Base-by-base conservation (phyloP, 108 stramenopile genomes). In the Cyclotella sp. region DNA sequence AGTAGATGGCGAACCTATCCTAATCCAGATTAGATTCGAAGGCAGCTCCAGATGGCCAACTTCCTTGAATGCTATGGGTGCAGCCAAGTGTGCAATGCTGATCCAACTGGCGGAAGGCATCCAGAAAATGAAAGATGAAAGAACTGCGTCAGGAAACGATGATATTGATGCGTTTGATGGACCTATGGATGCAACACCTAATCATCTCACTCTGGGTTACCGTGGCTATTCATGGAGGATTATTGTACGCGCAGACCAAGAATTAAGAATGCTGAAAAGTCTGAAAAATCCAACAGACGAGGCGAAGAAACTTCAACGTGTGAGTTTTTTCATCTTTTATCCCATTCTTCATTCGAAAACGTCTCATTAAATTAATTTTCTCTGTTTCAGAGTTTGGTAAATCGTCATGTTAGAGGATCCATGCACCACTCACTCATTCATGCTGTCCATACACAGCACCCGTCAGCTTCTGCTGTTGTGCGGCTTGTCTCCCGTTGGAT, bases 71-170 rank as follows among this genome's bases (percentile, higher is more conserved):
- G 92, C 95, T 9, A 95, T 95, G 75, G 90, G 89, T 39, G 95
- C 95, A 26, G 95, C 95, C 3, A 95, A 95, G 69, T 92, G 91
- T 47, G 95, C 95, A 58, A 93, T 95, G 91, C 74, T 95, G 18
- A 66, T 92, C 40, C 90, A 91, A 68, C 66, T 95, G 22, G 90
- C 88, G 11, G 87, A 93, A 24, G 90, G 88, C 0, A 92, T 95
- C 55, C 90, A 95, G 68, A 72, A 73, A 34, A 80, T 90, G 82
- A 85, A 87, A 58, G 39, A 59, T n/a, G 64, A 68, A 26, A 19
- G 57, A 21, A n/a, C 14, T 19, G 40, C 61, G 47, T 39, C 61
- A 39, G 45, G 16, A 42, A 69, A 28, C 14, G 73, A 72, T 16
- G 59, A 77, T 21, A 45, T 68, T 40, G 49, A 65, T 43, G 59